Evolutionary conservation across 1,284 basidiomycete species (phyloP).

Genomic region (Sphaerobolus stellatus): DNA sequence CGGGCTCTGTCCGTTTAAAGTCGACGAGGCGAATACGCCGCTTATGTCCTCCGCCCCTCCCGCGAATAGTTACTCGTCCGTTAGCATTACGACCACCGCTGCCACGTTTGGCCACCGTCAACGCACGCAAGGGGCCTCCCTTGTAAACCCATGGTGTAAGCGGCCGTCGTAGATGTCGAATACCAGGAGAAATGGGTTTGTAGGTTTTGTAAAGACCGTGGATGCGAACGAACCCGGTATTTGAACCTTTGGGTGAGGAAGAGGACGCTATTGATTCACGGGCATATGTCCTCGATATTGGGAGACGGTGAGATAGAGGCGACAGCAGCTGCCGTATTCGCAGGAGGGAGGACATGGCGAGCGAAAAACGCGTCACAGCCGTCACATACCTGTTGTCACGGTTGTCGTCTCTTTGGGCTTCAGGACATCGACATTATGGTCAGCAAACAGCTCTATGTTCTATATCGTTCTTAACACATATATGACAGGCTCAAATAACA

Average conservation of each 20-base stretch:
- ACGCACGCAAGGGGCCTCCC: slow-evolving; percentile 78
- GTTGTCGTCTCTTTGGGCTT: no score
- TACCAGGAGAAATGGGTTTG: slow-evolving; percentile 83
- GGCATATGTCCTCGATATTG: no score
- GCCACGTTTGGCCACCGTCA: slow-evolving; percentile 82
- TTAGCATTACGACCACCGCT: slow-evolving; percentile 82
- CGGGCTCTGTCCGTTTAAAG: slow-evolving; percentile 75
- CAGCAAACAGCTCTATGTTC: no score
- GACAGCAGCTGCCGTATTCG: no score
- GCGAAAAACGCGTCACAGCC: no score
- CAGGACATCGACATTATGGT: no score
- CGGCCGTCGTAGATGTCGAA: slow-evolving; percentile 85
- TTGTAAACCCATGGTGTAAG: slow-evolving; percentile 81
- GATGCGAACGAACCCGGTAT: slow-evolving; percentile 13
- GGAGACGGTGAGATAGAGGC: no score
- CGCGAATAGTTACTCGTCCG: slow-evolving; percentile 88
- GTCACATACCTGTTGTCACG: no score
- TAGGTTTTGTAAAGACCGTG: slow-evolving; percentile 78
- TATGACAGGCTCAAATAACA: slow-evolving; percentile 70
- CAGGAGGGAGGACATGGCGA: no score
- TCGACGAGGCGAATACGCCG: slow-evolving; percentile 87
- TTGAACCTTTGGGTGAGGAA: no score
- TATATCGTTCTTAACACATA: no score
- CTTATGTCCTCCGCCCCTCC: slow-evolving; percentile 89
- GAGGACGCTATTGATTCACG: no score